Percentiles rank a stretch among this genome's conserved stretches.
Evolutionary conservation across 169 alveolate species (phyloP).

Genomic region (Plasmodium falciparum): DNA sequence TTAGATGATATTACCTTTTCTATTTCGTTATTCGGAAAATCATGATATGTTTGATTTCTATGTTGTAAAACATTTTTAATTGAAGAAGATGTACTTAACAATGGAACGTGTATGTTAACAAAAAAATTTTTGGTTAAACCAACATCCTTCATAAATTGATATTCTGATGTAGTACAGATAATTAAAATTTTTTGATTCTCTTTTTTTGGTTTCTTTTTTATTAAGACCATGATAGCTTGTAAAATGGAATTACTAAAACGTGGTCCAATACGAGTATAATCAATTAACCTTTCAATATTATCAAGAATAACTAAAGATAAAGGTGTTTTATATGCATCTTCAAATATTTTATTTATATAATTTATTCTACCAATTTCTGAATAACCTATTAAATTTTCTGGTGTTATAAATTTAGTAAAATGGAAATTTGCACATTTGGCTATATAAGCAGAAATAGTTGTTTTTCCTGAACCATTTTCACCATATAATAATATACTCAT

Average conservation of each 20-base stretch:
- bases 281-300: slow-evolving; percentile 97
- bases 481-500: slow-evolving; percentile 96
- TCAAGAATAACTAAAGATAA: slow-evolving; percentile 95
- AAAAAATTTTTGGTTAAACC: slow-evolving; percentile 60
- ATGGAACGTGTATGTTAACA: slow-evolving; percentile 60
- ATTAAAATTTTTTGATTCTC: slow-evolving; percentile 94
- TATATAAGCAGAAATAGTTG: slow-evolving; percentile 97
- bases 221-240: slow-evolving; percentile 95
- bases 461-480: slow-evolving; percentile 96
- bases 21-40: slow-evolving; percentile 44
- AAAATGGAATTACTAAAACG: slow-evolving; percentile 96
- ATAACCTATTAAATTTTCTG: slow-evolving; percentile 96
- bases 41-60: slow-evolving; percentile 31
- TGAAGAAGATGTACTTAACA: slow-evolving; percentile 22
- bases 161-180: slow-evolving; percentile 97
- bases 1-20: slow-evolving; percentile 24
- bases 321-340: slow-evolving; percentile 98
- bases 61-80: slow-evolving; percentile 50
- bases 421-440: slow-evolving; percentile 97
- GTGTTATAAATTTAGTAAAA: slow-evolving; percentile 96
- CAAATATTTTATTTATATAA: slow-evolving; percentile 95
- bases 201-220: slow-evolving; percentile 96
- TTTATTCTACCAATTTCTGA: slow-evolving; percentile 91
- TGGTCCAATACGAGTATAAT: slow-evolving; percentile 98
- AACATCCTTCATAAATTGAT: slow-evolving; percentile 86